Evolutionary conservation across 805 yeast genomes (phyloP), one percentile per base, ranked within the genome.

Genomic region (Teunomyces tritomae): DNA sequence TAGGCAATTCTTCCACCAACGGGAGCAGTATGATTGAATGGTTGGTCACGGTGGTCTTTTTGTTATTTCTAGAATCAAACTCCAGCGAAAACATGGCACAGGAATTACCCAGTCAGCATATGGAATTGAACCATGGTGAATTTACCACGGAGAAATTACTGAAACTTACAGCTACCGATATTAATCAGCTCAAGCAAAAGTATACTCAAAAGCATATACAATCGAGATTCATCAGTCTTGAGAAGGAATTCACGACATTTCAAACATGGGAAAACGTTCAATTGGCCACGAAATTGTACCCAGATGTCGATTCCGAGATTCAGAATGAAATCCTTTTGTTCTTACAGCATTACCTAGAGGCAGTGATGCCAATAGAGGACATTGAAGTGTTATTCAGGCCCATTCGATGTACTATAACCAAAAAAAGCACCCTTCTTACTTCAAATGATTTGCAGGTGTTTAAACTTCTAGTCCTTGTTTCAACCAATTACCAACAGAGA

Each of bases 381-480:
- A 13, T 37, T 9, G 17, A 20, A 2, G 9, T 26, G 28, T 37
- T 37, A n/a, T 20, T 37, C 17, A 26, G n/a, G 10, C 29, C 40
- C 10, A 37, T 37, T 37, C 7, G n/a, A 3, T 26, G 5, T 10
- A 37, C 29, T n/a, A 11, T 37, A 24, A 24, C 5, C 29, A 24
- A 37, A n/a, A n/a, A 13, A 16, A 10, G 16, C 8, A 8, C 29
- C 11, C 40, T 5, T 9, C 29, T 26, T 5, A 17, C 40, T 7
- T 10, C 16, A 7, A 26, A 30, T 3, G 51, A 48, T 29, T 28
- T 48, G 28, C 39, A 30, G 9, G 39, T 48, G 4, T 29, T 56
- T 16, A 51, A 49, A 37, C 13, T 50, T 4, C 40, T 52, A 4
- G 55, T 54, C 3, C 20, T 55, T 10, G 30, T 54, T 13, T 46